Evolutionary conservation across 257 asterid species (phyloP).

Genomic region (Solanum ossicruentum): DNA sequence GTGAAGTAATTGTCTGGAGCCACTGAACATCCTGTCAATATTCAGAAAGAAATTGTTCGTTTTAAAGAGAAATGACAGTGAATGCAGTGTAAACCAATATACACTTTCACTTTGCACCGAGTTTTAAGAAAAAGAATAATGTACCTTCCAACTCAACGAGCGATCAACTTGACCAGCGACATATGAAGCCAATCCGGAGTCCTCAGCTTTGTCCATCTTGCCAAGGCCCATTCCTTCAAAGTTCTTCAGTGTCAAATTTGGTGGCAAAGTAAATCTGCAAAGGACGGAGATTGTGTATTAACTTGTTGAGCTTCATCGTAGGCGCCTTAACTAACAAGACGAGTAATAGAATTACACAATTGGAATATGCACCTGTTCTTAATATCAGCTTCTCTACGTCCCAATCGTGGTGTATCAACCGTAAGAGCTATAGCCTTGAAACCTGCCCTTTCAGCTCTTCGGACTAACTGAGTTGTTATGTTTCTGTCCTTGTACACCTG

Average conservation of each 20-base stretch:
- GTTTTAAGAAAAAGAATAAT: not conserved
- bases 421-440: slow-evolving; percentile 95
- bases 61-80: not conserved
- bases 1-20: slow-evolving; percentile 81
- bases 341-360: not conserved
- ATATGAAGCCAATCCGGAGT: slow-evolving; percentile 76
- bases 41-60: not conserved
- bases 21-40: slow-evolving; percentile 74
- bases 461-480: slow-evolving; percentile 80
- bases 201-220: slow-evolving; percentile 55
- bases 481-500: slow-evolving; percentile 85
- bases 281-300: not conserved
- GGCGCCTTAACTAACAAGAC: not conserved
- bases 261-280: slow-evolving; percentile 41
- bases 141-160: slow-evolving; percentile 81
- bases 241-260: slow-evolving; percentile 59
- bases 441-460: slow-evolving; percentile 88
- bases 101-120: not conserved
- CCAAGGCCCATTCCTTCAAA: slow-evolving; percentile 84
- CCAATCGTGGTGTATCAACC: slow-evolving; percentile 76
- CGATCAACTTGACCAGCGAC: slow-evolving; percentile 92
- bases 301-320: not conserved
- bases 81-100: not conserved
- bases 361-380: slow-evolving; percentile 50
- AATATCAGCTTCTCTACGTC: slow-evolving; percentile 86